phyloP scores from a whole-genome alignment of 306 rosid genomes.

The Phaseolus lunatus region DNA sequence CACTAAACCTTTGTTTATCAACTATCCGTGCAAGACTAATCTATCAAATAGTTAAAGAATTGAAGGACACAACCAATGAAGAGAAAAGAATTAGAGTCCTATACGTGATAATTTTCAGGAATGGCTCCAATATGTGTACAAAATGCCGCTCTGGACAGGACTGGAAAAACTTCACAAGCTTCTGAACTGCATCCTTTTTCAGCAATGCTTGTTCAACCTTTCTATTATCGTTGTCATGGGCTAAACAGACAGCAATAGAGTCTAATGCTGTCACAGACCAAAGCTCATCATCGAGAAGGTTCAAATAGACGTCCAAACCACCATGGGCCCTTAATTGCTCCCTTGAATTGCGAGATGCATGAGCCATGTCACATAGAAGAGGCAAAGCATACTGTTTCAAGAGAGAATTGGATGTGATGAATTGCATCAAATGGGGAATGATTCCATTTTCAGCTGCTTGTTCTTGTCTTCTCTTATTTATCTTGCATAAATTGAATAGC shows the following conservation, averaged over 20 bases:
- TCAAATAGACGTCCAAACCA: conserved; percentile 95
- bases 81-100: conserved; percentile 43
- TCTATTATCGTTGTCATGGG: conserved; percentile 92
- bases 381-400: conserved; percentile 91
- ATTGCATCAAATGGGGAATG: conserved; percentile 95
- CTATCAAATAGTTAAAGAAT: conserved; percentile 5
- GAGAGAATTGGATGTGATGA: conserved; percentile 89
- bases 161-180: conserved; percentile 96
- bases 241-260: conserved; percentile 95
- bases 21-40: conserved; percentile 11
- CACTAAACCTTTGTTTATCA: conserved; percentile 32
- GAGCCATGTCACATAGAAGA: conserved; percentile 98
- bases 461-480: conserved; percentile 99
- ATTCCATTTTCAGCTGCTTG: conserved; percentile 99
- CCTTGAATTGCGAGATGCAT: conserved; percentile 98
- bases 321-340: conserved; percentile 99
- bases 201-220: conserved; percentile 95
- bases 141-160: conserved; percentile 95
- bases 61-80: conserved; percentile 4
- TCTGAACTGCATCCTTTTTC: conserved; percentile 94
- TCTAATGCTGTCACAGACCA: conserved; percentile 99
- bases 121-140: conserved; percentile 96
- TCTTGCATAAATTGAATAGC: conserved; percentile 94
- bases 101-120: conserved; percentile 97
- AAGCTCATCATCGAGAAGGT: conserved; percentile 91